Conservation (phyloP, 2,329 filamentous ascomycete species). For the Pseudogymnoascus sp. region DNA sequence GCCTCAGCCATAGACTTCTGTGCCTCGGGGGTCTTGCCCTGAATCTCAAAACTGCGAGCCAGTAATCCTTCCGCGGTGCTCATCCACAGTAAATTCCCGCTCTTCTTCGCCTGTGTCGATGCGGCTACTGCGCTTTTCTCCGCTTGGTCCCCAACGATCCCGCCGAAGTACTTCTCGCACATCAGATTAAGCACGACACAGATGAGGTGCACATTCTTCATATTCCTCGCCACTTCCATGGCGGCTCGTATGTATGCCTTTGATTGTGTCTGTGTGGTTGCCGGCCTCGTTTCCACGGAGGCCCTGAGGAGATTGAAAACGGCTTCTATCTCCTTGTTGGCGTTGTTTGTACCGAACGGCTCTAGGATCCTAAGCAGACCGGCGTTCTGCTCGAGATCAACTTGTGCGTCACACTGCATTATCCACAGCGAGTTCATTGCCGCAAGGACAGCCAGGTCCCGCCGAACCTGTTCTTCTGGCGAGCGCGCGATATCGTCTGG, state of each 20-base stretch:
- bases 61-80: constrained; percentile 75
- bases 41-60: constrained; percentile 64
- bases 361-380: constrained; percentile 58
- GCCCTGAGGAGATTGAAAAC: constrained; percentile 71
- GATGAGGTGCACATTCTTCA: constrained; percentile 71
- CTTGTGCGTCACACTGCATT: constrained; percentile 52
- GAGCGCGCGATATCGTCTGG: constrained; percentile 30
- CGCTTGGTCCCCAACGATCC: constrained; percentile 65
- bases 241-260: constrained; percentile 72
- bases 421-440: constrained; percentile 65
- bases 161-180: constrained; percentile 56
- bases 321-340: constrained; percentile 66
- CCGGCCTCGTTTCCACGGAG: constrained; percentile 53
- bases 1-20: constrained; percentile 37
- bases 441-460: constrained; percentile 58
- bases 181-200: constrained; percentile 79
- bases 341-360: constrained; percentile 58
- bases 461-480: constrained; percentile 42
- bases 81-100: constrained; percentile 66
- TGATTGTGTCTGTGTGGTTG: constrained; percentile 61
- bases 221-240: constrained; percentile 58
- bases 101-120: constrained; percentile 57
- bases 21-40: constrained; percentile 53
- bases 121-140: constrained; percentile 68
- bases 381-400: constrained; percentile 49